Base-by-base conservation (phyloP, 1,284 basidiomycete genomes). In the Ustilago tritici region DNA sequence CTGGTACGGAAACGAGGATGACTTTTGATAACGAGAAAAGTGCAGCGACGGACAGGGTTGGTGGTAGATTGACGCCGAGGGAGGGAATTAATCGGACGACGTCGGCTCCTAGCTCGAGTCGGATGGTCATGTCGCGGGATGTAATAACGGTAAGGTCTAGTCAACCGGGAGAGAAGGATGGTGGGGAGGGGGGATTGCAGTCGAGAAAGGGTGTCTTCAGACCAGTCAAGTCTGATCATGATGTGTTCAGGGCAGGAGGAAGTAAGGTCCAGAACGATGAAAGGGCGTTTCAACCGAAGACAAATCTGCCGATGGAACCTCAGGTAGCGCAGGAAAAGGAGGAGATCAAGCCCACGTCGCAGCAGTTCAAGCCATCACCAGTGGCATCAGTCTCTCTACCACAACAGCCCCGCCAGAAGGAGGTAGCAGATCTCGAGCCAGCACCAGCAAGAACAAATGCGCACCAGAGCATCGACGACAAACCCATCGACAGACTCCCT, bases 211-310 rank as follows among this genome's bases (percentile, higher is more conserved):
- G 64, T 4, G 49, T 40, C 4, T 66, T 71, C 17, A 65, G 68
- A 15, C 40, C 68, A 12, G 68, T 68, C 65, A 76, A 76, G 50
- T 71, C 68, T 19, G 73, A 76, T 47, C 65, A 76, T 23, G 73
- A 76, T 36, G 68, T 68, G 11, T 76, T 71, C 52, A 59, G 58
- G 14, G 56, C 64, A 35, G 56, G 36, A 2, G 57, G 35, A 11
- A 35, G 47, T 32, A 38, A n/a, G 11, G 35, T 56, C 4, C 53
- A 34, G 4, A 49, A n/a, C 4, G 40, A 28, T 8, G 23, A 19
- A 14, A 53, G 65, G 6, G 36, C 52, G 3, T 47, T 73, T 2
- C 70, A 67, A 31, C 68, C 61, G 6, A 61, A 58, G 23, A 62
- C 36, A 43, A 73, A 73, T 19, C 14, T 73, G 6, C 49, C 64